These are phyloP conservation scores for Arctium minus DNA, from an alignment of 129 eudicot species.

Conservation along the genomic window DNA sequence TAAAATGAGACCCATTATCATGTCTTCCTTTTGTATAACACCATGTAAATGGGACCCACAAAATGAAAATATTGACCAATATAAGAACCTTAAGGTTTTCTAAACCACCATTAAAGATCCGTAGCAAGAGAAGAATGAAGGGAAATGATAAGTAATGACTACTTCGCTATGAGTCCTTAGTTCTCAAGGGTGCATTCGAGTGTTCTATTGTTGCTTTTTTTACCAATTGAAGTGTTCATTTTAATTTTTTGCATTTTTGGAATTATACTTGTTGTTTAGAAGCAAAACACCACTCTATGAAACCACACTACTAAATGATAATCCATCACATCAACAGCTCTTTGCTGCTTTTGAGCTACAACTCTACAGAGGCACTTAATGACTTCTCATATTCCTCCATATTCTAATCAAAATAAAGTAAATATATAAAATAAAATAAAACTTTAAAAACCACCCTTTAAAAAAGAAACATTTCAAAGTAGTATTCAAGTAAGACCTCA, in stretches of 20 bases:
- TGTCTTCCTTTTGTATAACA: not conserved
- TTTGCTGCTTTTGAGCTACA: constrained; percentile 6
- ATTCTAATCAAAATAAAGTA: constrained; percentile 16
- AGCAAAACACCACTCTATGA: not conserved
- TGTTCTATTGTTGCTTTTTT: not conserved
- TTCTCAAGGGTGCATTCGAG: not conserved
- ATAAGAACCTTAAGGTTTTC: not conserved
- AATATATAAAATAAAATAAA: not conserved
- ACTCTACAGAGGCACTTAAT: not conserved
- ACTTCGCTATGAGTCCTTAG: not conserved
- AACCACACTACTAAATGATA: not conserved
- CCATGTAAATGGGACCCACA: not conserved
- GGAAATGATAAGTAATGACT: not conserved
- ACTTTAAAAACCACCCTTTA: not conserved
- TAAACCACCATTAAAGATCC: not conserved
- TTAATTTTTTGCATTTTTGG: not conserved
- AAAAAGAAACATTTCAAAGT: constrained; percentile 2
- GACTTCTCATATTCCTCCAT: not conserved
- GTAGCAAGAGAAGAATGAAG: not conserved
- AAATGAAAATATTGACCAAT: constrained; percentile 1
- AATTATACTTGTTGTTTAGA: constrained; percentile 2
- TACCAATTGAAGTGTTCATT: not conserved
- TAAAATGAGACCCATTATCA: not conserved
- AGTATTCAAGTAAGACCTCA: constrained; percentile 4
- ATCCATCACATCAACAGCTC: constrained; percentile 8